Percentiles rank a stretch among this genome's conserved stretches.
These are phyloP conservation scores for Populus hybrid DNA, from an alignment of 441 rosid genomes.

Conservation along the genomic window DNA sequence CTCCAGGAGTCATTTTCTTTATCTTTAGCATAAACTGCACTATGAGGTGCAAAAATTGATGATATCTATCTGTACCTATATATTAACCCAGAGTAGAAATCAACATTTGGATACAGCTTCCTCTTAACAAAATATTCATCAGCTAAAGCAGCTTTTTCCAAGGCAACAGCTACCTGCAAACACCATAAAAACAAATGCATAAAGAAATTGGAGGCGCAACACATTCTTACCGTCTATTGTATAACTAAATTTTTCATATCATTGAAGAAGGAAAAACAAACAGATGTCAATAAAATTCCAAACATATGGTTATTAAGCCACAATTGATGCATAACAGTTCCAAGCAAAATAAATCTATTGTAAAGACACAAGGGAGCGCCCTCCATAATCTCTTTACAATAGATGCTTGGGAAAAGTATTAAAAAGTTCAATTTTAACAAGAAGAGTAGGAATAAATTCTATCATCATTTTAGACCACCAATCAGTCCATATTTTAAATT, in stretches of 20 bases:
- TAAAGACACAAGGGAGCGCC: background rate
- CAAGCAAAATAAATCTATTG: background rate
- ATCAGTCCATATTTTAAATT: background rate
- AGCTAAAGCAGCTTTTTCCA: conserved; percentile 94
- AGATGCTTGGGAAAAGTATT: background rate
- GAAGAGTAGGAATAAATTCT: background rate
- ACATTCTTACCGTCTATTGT: background rate
- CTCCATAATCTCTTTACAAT: background rate
- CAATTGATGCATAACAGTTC: background rate
- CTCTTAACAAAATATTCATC: conserved; percentile 91
- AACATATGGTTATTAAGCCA: background rate
- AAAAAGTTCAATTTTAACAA: background rate
- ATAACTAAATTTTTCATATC: background rate
- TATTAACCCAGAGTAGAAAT: conserved; percentile 94
- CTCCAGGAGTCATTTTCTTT: background rate
- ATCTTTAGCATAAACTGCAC: background rate
- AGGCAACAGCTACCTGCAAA: conserved; percentile 85
- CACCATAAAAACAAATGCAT: conserved; percentile 9
- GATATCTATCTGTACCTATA: conserved; percentile 50
- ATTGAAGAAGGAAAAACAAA: background rate
- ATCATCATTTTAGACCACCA: background rate
- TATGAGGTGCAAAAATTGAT: background rate
- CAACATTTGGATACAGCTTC: conserved; percentile 94
- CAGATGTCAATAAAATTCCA: background rate
- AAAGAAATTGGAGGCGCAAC: background rate